These are phyloP conservation scores for Aspergillus arachidicola DNA, from an alignment of 2,329 filamentous ascomycete species.

Conservation along the genomic window DNA sequence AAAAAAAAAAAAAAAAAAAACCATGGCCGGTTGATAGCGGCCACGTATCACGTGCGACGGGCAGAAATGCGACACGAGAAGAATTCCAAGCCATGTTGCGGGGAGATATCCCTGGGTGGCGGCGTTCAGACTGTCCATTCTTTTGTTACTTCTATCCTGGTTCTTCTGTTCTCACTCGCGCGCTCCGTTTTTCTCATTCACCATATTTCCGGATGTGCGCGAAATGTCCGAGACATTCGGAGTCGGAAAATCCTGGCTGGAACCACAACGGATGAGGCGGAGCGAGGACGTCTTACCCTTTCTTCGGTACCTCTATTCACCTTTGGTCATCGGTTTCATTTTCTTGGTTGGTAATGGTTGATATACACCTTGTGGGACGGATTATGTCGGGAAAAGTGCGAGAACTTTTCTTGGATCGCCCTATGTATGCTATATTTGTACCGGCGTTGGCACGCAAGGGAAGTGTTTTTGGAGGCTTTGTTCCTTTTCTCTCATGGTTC, in stretches of 20 bases:
- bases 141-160: background rate
- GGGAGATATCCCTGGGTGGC: background rate
- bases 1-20: constrained; percentile 1
- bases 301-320: background rate
- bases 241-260: background rate
- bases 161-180: background rate
- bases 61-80: background rate
- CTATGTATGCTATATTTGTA: constrained; percentile 11
- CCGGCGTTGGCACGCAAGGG: constrained; percentile 7
- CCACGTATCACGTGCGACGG: constrained; percentile 8
- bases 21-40: background rate
- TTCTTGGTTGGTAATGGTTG: background rate
- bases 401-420: constrained; percentile 9
- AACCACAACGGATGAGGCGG: background rate
- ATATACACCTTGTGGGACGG: constrained; percentile 4
- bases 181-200: background rate
- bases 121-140: background rate
- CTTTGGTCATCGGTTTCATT: constrained; percentile 1
- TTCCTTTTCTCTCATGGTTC: background rate
- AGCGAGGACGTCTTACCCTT: background rate
- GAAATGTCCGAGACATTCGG: constrained; percentile 8
- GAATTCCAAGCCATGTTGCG: background rate
- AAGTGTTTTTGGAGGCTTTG: constrained; percentile 5
- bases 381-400: constrained; percentile 1
- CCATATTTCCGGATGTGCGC: background rate